Conservation (phyloP, 768 basidiomycete species). For the Termitomyces sp. region DNA sequence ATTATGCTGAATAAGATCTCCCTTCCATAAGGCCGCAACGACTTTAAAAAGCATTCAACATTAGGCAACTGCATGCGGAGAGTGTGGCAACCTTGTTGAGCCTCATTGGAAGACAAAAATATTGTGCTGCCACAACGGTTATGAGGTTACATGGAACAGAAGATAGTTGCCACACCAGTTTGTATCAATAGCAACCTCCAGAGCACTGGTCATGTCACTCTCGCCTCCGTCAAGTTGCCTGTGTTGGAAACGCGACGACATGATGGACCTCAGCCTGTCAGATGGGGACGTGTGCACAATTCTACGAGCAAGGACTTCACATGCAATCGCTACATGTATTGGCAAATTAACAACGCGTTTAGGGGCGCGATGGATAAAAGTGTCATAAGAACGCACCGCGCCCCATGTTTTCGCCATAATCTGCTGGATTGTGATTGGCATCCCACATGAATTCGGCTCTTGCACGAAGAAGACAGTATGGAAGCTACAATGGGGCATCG, state of each 20-base stretch:
- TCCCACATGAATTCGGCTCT: constrained; percentile 78
- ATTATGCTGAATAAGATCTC: constrained; percentile 74
- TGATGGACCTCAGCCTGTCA: constrained; percentile 61
- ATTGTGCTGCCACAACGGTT: constrained; percentile 46
- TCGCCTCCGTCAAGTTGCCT: constrained; percentile 68
- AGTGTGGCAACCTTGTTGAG: constrained; percentile 60
- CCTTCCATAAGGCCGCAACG: constrained; percentile 76
- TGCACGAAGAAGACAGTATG: constrained; percentile 74
- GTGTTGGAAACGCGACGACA: constrained; percentile 76
- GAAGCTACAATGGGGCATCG: constrained; percentile 42
- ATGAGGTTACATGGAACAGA: background rate
- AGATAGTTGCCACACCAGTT: constrained; percentile 51
- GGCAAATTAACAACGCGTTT: background rate
- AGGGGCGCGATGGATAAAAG: background rate
- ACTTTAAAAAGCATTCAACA: constrained; percentile 37
- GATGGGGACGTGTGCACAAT: constrained; percentile 66
- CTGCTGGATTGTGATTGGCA: constrained; percentile 74
- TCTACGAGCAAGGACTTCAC: constrained; percentile 77
- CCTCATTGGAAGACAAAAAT: constrained; percentile 81
- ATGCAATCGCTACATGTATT: constrained; percentile 54
- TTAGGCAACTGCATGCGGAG: background rate
- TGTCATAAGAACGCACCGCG: constrained; percentile 46
- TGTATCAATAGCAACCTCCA: constrained; percentile 91
- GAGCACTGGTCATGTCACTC: constrained; percentile 68
- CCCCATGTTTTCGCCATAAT: constrained; percentile 81